A percentile compares a stretch with the other conserved stretches of the same genome.
Conservation (phyloP, 306 rosid species). For the Senna siamea region DNA sequence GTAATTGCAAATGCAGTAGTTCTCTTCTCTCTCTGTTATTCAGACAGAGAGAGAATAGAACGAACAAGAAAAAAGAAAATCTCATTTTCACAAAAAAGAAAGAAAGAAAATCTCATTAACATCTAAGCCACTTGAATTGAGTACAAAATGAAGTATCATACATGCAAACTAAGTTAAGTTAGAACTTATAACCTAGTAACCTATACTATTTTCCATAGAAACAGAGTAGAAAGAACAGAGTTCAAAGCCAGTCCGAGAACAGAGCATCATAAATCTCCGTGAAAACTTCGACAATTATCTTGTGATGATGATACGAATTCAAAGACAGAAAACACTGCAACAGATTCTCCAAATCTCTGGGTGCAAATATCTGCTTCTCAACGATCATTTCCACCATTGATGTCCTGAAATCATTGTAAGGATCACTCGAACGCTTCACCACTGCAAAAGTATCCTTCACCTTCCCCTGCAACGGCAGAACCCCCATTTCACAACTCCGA, state of each 20-base stretch:
- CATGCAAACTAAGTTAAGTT: conserved; percentile 38
- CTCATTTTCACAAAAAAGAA: neutral
- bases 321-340: conserved; percentile 85
- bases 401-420: conserved; percentile 82
- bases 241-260: conserved; percentile 68
- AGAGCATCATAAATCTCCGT: conserved; percentile 92
- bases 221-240: conserved; percentile 31
- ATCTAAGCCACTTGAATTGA: neutral
- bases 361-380: conserved; percentile 85
- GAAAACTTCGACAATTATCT: conserved; percentile 81
- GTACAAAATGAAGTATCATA: conserved; percentile 46
- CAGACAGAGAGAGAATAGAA: too few relatives aligned
- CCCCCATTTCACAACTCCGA: conserved; percentile 62
- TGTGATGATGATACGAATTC: conserved; percentile 75
- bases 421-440: conserved; percentile 92
- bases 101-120: neutral
- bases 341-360: conserved; percentile 75
- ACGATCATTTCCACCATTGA: conserved; percentile 97
- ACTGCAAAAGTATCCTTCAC: conserved; percentile 89
- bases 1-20: conserved; percentile 33
- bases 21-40: too few relatives aligned
- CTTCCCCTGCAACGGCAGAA: conserved; percentile 66
- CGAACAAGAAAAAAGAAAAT: neutral
- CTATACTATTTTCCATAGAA: conserved; percentile 36
- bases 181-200: conserved; percentile 3